phyloP scores from a whole-genome alignment of 768 basidiomycete species.

The Lactarius sanguifluus region DNA sequence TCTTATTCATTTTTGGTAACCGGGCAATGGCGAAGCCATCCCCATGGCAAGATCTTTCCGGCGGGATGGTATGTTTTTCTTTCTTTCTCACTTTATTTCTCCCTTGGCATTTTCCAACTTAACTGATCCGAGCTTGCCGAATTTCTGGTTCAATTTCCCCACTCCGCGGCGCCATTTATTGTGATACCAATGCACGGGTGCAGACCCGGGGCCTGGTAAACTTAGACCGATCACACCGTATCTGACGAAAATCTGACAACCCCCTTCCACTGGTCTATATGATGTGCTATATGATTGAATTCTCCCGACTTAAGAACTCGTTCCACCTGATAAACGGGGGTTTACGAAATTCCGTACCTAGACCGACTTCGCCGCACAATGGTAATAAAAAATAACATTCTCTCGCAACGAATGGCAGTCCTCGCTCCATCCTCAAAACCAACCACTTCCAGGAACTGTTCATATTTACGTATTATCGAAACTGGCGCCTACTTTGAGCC shows the following conservation, averaged over 20 bases:
- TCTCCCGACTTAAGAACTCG: conserved; percentile 25
- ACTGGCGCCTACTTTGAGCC: background rate
- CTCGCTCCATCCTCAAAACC: background rate
- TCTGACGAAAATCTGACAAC: conserved; percentile 26
- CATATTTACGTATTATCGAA: conserved; percentile 16
- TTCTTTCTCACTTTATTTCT: background rate
- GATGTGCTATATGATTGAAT: background rate
- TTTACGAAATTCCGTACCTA: conserved; percentile 22
- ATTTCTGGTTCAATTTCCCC: conserved; percentile 18
- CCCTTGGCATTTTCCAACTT: background rate
- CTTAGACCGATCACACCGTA: conserved; percentile 25
- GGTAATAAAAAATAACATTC: conserved; percentile 2
- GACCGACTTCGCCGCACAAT: conserved; percentile 20
- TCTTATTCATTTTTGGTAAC: conserved; percentile 23
- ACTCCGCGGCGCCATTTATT: conserved; percentile 21
- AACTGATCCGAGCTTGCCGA: background rate
- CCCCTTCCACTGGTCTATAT: background rate
- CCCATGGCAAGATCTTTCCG: conserved; percentile 22
- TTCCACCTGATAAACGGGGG: conserved; percentile 18
- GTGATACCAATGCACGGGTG: background rate
- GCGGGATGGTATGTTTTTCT: background rate
- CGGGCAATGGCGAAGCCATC: conserved; percentile 25
- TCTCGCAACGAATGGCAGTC: conserved; percentile 6
- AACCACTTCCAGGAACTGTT: conserved; percentile 19
- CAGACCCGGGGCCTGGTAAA: conserved; percentile 2